A percentile compares a stretch with the other conserved stretches of the same genome.
phyloP scores from a whole-genome alignment of 352 stramenopile genomes.

The Globisporangium echinulatum region DNA sequence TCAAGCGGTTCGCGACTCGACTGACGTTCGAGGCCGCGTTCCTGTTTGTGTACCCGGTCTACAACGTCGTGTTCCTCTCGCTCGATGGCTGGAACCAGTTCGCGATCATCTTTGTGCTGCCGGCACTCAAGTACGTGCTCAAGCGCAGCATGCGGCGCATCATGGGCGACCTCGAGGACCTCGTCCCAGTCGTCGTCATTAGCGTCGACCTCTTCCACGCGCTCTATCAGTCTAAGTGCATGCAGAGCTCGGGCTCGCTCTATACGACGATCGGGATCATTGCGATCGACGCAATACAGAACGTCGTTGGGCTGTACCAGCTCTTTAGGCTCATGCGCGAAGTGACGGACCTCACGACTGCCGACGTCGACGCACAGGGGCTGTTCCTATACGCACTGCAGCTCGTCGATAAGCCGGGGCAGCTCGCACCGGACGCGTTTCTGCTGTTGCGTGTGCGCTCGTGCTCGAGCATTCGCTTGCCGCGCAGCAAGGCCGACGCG shows the following conservation, averaged over 20 bases:
- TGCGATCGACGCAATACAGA: conserved; percentile 3
- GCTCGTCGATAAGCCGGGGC: no score
- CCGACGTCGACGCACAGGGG: neutral
- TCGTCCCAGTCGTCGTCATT: neutral
- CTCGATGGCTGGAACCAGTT: conserved; percentile 4
- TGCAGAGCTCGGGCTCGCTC: conserved; percentile 9
- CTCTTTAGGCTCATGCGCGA: neutral
- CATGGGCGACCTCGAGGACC: conserved; percentile 6
- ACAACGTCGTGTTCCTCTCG: conserved; percentile 2
- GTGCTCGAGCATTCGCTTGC: no score
- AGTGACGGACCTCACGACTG: neutral
- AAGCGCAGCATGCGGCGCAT: neutral
- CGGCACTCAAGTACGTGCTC: conserved; percentile 4
- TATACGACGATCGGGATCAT: conserved; percentile 18
- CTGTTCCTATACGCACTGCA: no score
- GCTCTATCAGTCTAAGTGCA: conserved; percentile 14
- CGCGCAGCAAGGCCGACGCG: no score
- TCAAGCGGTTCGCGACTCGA: neutral
- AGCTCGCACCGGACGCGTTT: no score
- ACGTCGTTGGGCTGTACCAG: neutral
- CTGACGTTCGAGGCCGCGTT: neutral
- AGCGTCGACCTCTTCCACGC: conserved; percentile 11
- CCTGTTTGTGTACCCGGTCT: conserved; percentile 3
- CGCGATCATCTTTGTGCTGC: conserved; percentile 7
- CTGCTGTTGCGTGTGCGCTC: no score